Evolutionary conservation across 345 rosid genomes (phyloP), one percentile per base, ranked within the genome.

Genomic region (Dipteronia dyeriana): DNA sequence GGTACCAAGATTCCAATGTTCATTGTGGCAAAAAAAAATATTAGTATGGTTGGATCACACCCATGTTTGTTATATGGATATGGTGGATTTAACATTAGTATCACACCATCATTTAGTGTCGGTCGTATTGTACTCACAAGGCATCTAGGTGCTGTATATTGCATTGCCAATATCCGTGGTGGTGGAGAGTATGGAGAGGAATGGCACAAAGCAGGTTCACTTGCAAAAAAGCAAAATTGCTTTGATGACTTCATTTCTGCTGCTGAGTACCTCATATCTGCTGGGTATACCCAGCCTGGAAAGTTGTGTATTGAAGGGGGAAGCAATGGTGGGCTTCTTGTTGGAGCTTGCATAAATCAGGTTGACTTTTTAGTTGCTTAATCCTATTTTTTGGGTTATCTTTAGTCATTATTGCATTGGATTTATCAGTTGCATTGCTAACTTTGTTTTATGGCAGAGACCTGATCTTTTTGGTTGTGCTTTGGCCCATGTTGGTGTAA

Each of bases 381-480:
- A 57, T 75, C 34, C 20, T 8, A 20, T 5, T 41, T 51, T 60
- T 47, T 20, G 43, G 67, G 53, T 29, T 38, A 3, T 60, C 8
- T 60, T 31, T 75, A 43, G 43, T 53, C 66, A 31, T 74, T 29
- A 66, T 64, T 45, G 65, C 23, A 62, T 77, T 67, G 60, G 71
- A 11, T 9, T 61, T n/a, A 41, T 68, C 41, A 22, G 45, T 54
- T 71, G 20, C 34, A 26, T 23, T 11, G 5, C 22, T 19, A 63
- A 17, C 20, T 0, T 23, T 53, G 17, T 47, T 51, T 22, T 73
- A 2, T 39, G 70, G 74, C 90, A 95, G 99, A 91, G 97, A 85
- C 99, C 98, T 12, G 99, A 96, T 75, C 97, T 96, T 61, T 96
- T 92, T 70, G 98, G 99, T 23, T 96, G 99, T 82, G 99, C 97